Base-by-base conservation (phyloP, 2,329 filamentous ascomycete species). In the Huntiella decipiens region DNA sequence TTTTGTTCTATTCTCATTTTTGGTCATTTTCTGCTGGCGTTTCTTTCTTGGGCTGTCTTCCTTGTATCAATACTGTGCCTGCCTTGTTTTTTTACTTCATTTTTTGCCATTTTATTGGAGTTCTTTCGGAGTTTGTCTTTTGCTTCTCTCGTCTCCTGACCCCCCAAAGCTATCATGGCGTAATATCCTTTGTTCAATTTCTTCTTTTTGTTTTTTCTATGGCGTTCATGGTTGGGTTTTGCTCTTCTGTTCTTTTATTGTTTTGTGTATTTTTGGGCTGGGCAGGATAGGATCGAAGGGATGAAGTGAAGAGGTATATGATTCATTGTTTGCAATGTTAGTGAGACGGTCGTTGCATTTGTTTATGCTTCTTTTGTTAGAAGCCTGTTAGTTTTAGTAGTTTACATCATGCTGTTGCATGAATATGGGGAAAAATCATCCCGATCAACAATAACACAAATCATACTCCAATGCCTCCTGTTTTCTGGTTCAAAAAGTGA, bases 251-350 rank as follows among this genome's bases (percentile, higher is more conserved):
- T 43, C 36, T 19, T 22, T 43, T 34, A 13, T 32, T 44, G 10
- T 44, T 5, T 12, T 8, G 38, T 4, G 34, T 44, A 33, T 48
- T 32, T 16, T 19, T 17, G 5, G 37, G 42, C 28, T 45, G 19
- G 36, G 28, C n/a, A 33, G 15, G 31, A 35, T 22, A 44, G 43
- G 37, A 19, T n/a, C 19, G 34, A 37, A 22, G 22, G 35, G 31
- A 43, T 36, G 36, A 49, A 44, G 34, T 44, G 44, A 50, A 46
- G 40, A 34, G 22, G 15, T 44, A 44, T 46, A 50, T 37, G 48
- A 50, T 46, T 50, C 41, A 50, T 50, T 50, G 47, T 49, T 44
- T 46, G 17, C 39, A 40, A 46, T 50, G 44, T 36, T 31, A 46
- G 44, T 46, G 16, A 39, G 48, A 44, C 43, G 43, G 17, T 13